Conservation (phyloP, 495 filamentous ascomycete species). For the Sporormia fimetaria region DNA sequence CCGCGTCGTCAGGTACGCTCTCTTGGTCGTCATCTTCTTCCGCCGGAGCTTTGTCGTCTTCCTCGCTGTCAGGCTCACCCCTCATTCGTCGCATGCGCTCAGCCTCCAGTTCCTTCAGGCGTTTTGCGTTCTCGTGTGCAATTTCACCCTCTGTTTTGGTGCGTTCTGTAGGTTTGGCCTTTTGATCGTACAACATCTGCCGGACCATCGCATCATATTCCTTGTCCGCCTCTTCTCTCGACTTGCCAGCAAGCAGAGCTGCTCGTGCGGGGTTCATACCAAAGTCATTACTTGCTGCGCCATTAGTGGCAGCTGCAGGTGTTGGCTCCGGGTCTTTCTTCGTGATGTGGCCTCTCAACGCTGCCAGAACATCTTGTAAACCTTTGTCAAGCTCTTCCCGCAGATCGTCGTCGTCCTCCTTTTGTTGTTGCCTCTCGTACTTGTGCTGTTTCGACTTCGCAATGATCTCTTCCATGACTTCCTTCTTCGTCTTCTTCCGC, state of each 20-base stretch:
- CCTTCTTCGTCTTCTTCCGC: conserved; percentile 82
- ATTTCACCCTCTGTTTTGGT: conserved; percentile 90
- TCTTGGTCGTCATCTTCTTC: conserved; percentile 37
- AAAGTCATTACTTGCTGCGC: conserved; percentile 26
- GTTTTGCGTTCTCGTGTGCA: conserved; percentile 57
- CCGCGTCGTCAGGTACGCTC: conserved; percentile 42
- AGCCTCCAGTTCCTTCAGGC: conserved; percentile 68
- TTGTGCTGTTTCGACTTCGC: conserved; percentile 94
- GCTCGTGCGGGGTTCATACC: conserved; percentile 48
- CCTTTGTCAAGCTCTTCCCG: conserved; percentile 67
- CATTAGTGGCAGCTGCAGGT: conserved; percentile 21
- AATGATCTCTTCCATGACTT: conserved; percentile 87
- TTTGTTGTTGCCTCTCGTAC: conserved; percentile 79
- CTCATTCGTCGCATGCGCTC: conserved; percentile 62
- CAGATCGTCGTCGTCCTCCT: conserved; percentile 91
- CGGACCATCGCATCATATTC: conserved; percentile 76
- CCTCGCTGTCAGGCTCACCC: conserved; percentile 44
- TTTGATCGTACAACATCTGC: conserved; percentile 68
- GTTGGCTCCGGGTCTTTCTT: conserved; percentile 34
- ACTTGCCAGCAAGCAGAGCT: conserved; percentile 48
- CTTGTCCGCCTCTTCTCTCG: conserved; percentile 54
- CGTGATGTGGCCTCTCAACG: conserved; percentile 44
- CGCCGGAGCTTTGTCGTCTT: conserved; percentile 29
- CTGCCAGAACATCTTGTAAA: conserved; percentile 63
- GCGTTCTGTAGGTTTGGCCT: conserved; percentile 71